These are phyloP conservation scores for Lactarius akahatsu DNA, from an alignment of 768 basidiomycete genomes.

Conservation along the genomic window DNA sequence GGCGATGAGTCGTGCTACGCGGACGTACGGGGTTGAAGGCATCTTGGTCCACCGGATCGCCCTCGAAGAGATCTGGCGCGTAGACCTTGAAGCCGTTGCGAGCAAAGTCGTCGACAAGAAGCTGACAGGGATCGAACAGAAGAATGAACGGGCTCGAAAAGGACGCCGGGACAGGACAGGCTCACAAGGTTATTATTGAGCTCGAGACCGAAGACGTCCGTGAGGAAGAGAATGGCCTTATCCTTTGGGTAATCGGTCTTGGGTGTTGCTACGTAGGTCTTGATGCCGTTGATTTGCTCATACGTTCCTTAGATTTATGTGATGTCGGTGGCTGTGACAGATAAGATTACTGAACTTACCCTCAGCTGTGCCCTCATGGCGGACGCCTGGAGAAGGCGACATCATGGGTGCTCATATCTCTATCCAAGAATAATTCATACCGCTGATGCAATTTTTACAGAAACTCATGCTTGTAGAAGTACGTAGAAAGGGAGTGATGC, in stretches of 20 bases:
- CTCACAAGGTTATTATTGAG: constrained; percentile 38
- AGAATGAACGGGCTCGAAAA: neutral
- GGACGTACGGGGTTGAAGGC: constrained; percentile 26
- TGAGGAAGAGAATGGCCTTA: constrained; percentile 44
- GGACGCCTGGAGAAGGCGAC: constrained; percentile 33
- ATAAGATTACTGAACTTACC: constrained; percentile 31
- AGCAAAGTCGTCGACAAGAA: constrained; percentile 47
- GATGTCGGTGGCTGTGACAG: neutral
- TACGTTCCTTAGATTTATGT: constrained; percentile 33
- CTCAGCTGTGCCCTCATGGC: constrained; percentile 39
- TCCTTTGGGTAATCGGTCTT: constrained; percentile 41
- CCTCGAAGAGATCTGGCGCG: constrained; percentile 26
- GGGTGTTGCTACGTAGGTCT: constrained; percentile 45
- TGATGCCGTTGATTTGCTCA: constrained; percentile 39
- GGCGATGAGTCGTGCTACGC: neutral
- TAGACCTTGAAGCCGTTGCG: constrained; percentile 38
- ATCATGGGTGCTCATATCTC: neutral
- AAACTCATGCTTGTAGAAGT: constrained; percentile 43
- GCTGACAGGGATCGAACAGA: constrained; percentile 30
- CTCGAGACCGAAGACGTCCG: constrained; percentile 41
- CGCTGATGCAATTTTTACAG: constrained; percentile 56
- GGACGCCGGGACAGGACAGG: neutral
- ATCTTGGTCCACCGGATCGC: constrained; percentile 33
- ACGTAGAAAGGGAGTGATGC: neutral
- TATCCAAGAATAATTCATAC: constrained; percentile 34